Base-by-base conservation (phyloP, 176 grass and related monocot genomes). In the Avena insularis region DNA sequence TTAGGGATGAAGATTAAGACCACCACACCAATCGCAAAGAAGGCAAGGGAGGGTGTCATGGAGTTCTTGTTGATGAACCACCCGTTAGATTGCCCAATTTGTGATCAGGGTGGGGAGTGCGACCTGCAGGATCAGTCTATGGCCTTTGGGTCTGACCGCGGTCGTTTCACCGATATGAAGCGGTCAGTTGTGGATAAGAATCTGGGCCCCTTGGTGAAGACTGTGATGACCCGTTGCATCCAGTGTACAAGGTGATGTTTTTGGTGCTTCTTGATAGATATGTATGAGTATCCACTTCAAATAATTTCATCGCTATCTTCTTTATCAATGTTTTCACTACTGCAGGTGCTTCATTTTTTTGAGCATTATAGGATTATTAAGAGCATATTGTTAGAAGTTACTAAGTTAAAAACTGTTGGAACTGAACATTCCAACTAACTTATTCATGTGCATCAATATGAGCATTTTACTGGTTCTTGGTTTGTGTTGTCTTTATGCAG, bases 1-100 rank as follows among this genome's bases (percentile, higher is more conserved):
- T 80, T 88, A 99, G 97, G 97, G 48, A 99, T 99, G 97, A 99
- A 99, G 87, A 99, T 99, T 53, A 99, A 99, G 89, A 99, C 97
- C 16, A 83, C 90, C 83, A 99, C 97, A 10, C 97, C 97, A 0
- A 79, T 99, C 20, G 97, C 97, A 4, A 99, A 94, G 92, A 99
- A 99, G 82, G 97, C 97, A 6, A 99, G 97, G 84, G 97, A 99
- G 79, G 97, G 97, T 54, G 97, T 99, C 83, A 99, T 99, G 97
- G 97, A 99, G 86, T 99, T 99, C 82, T 48, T 99, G 85, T 75
- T 99, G 68, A 97, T 97, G 97, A 99, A 99, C 75, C 97, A 99
- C 53, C 97, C 97, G 0, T 78, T 99, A 16, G 97, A 99, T 64
- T 99, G 97, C 87, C 97, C 97, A 69, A 99, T 99, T 81, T 99